Evolutionary conservation across 139 green algal species (phyloP), one percentile per base, ranked within the genome.

Genomic region (Spirogloea muscicola): DNA sequence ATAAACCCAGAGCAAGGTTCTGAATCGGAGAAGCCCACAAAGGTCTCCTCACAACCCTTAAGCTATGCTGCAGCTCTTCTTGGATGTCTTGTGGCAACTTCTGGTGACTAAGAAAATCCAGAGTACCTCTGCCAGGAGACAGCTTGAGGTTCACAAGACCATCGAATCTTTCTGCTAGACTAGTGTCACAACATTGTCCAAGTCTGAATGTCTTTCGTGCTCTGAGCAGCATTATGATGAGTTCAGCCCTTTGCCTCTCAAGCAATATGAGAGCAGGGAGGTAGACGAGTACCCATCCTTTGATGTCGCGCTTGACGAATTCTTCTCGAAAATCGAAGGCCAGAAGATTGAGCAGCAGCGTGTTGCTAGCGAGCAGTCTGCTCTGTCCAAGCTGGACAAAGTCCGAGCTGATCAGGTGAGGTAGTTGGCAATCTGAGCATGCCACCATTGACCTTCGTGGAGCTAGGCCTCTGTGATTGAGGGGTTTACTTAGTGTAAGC

Each of bases 251-350:
- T 60, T 97, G 64, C 58, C 78, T 42, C 61, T 95, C 61, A n/a
- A 43, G 61, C 90, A 95, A 80, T 76, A 85, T 49, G 39, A 73
- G 58, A 6, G n/a, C n/a, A n/a, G n/a, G n/a, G n/a, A n/a, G n/a
- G n/a, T n/a, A n/a, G n/a, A n/a, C n/a, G 57, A 73, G 27, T 95
- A 96, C 65, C 58, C 73, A 6, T 90, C 82, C 29, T 97, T 97
- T 80, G 91, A 98, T 63, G 87, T 66, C 0, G 93, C 92, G 3
- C 27, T 98, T 62, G 89, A 93, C 43, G 91, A 96, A 60, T 98
- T 94, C 70, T 98, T 88, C 76, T 83, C 80, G 44, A 94, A 93
- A 80, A 86, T 91, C 27, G 85, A 92, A 71, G 83, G 80, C 13
- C 90, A 96, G 86, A 82, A 84, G 4, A 75, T 78, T 41, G 82